Evolutionary conservation across 179 eudicot species (phyloP).

Genomic region (Spinacia oleracea): DNA sequence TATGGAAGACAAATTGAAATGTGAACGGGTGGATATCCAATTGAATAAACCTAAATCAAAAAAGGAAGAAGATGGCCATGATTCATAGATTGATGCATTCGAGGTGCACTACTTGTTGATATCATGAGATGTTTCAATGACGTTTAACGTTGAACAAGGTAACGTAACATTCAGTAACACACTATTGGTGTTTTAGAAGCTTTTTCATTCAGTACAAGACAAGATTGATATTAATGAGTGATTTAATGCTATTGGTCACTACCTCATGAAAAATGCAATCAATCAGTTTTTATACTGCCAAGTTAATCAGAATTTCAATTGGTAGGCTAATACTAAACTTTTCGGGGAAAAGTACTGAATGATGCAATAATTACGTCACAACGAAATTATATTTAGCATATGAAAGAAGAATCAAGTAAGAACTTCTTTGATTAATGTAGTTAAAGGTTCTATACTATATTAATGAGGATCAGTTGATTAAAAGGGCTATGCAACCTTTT

Average conservation of each 20-base stretch:
- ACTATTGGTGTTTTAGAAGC: constrained; percentile 22
- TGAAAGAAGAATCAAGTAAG: background rate
- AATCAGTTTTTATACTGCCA: constrained; percentile 25
- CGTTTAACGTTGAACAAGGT: background rate
- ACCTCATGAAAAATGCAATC: constrained; percentile 20
- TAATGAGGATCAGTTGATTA: background rate
- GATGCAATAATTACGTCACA: background rate
- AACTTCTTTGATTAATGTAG: background rate
- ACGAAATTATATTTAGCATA: too few relatives aligned
- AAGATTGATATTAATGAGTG: constrained; percentile 26
- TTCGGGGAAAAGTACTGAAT: background rate
- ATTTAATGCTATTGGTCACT: constrained; percentile 20
- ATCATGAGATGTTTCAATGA: constrained; percentile 16
- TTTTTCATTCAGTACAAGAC: constrained; percentile 17
- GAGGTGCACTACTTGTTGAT: constrained; percentile 14
- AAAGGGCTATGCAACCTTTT: background rate
- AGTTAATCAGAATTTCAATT: background rate
- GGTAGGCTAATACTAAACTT: background rate
- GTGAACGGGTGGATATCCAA: constrained; percentile 1
- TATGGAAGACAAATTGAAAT: constrained; percentile 1
- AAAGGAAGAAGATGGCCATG: constrained; percentile 3
- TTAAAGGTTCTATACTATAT: background rate
- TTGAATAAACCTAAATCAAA: constrained; percentile 11
- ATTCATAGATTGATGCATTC: constrained; percentile 12
- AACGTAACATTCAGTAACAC: constrained; percentile 21